Percentiles rank a stretch among this genome's conserved stretches.
These are phyloP conservation scores for Populus euphratica DNA, from an alignment of 345 rosid genomes.

Conservation along the genomic window DNA sequence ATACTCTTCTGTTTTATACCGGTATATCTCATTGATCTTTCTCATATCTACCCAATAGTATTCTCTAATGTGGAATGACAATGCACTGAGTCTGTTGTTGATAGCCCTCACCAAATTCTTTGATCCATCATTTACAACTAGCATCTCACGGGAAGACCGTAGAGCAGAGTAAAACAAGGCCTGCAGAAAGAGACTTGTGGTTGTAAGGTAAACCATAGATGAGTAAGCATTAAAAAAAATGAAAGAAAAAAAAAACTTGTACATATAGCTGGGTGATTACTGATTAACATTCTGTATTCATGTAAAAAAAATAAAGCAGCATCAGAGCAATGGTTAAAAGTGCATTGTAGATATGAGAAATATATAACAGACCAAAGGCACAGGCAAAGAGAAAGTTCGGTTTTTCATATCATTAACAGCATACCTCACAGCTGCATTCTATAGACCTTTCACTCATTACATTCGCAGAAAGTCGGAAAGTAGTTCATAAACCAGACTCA, in stretches of 20 bases:
- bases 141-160: slow-evolving; percentile 29
- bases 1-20: slow-evolving; percentile 35
- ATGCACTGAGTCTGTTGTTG: slow-evolving; percentile 34
- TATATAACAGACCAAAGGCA: neutral
- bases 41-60: slow-evolving; percentile 36
- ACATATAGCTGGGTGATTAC: neutral
- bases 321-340: neutral
- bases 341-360: neutral
- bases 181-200: slow-evolving; percentile 1
- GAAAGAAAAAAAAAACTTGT: neutral
- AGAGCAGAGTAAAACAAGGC: slow-evolving; percentile 34
- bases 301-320: neutral
- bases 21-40: slow-evolving; percentile 34
- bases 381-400: neutral
- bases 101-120: slow-evolving; percentile 31
- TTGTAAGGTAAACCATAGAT: neutral
- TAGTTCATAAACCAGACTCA: neutral
- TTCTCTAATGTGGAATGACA: slow-evolving; percentile 35
- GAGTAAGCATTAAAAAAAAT: neutral
- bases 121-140: slow-evolving; percentile 29
- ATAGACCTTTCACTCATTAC: neutral
- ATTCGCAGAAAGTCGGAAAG: neutral
- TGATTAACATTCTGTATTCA: neutral
- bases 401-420: neutral
- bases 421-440: neutral